Base-by-base conservation (phyloP, 495 filamentous ascomycete genomes). In the Tuber borchii region DNA sequence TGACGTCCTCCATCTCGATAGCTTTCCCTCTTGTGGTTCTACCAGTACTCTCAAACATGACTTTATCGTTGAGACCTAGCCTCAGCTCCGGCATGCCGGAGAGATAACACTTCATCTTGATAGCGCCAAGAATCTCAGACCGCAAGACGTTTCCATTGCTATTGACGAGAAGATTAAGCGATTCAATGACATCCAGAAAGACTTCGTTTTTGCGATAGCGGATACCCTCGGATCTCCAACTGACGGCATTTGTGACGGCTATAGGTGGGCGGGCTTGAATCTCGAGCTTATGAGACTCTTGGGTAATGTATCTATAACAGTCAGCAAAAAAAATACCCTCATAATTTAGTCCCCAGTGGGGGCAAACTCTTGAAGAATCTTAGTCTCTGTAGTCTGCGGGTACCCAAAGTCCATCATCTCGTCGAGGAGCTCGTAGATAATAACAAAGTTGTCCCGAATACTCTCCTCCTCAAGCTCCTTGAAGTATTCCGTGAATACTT, bases 321-420 rank as follows among this genome's bases (percentile, higher is more conserved):
- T 8, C 43, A 34, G 56, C 14, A 65, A 65, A 61, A 34, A 26
- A 34, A 65, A 65, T 65, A 31, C 17, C 56, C 26, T 16, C 56
- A 1, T 34, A 17, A 34, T 65, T 34, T 17, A 65, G 26, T 34
- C 26, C 8, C 56, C 26, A 45, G 40, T 44, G 39, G 71, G 74
- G 39, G 31, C 56, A 71, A 70, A 93, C 87, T 99, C 96, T 86
- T 98, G 96, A 76, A 99, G 87, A 83, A 99, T 99, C 88, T 99
- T 99, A 85, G 89, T 93, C 85, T 99, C 96, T 73, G 96, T 99
- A 34, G 96, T 99, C 85, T 99, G 96, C 26, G 96, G 96, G 84
- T 99, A 97, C 71, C 96, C 96, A 86, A 98, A 99, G 84, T 99
- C 96, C 96, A 99, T 99, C 96, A 99, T 99, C 86, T 99, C 96